phyloP scores from a whole-genome alignment of 2,329 filamentous ascomycete genomes.

The Hymenoscyphus fraxineus region DNA sequence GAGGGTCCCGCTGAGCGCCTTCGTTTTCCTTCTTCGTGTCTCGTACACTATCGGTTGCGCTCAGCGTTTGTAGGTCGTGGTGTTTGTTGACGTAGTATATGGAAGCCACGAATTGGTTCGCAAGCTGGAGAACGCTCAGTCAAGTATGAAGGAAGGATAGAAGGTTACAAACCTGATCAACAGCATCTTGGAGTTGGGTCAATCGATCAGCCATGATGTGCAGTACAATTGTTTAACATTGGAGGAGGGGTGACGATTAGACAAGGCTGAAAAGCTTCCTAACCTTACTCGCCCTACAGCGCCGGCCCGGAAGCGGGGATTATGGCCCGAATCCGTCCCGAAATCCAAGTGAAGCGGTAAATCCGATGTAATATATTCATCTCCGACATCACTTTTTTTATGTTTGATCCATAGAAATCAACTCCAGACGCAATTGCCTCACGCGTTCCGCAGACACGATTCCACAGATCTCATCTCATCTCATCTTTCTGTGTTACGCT shows the following conservation, averaged over 20 bases:
- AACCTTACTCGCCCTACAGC: neutral
- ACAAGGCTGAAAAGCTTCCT: conserved; percentile 14
- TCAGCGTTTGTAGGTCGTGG: conserved; percentile 61
- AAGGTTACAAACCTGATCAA: conserved; percentile 62
- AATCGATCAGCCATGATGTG: conserved; percentile 66
- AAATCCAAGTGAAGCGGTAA: neutral
- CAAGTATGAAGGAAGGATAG: neutral
- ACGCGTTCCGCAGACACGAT: neutral
- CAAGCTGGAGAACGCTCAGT: conserved; percentile 46
- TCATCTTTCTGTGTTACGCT: neutral
- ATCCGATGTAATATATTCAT: conserved; percentile 1
- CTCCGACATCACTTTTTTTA: conserved; percentile 10
- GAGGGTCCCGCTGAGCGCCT: conserved; percentile 20
- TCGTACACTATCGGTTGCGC: conserved; percentile 54
- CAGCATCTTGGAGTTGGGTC: conserved; percentile 79
- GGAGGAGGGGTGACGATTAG: neutral
- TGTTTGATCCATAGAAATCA: neutral
- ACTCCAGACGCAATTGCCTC: neutral
- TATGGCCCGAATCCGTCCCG: neutral
- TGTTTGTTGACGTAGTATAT: conserved; percentile 64
- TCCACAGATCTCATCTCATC: neutral
- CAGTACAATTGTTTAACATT: neutral
- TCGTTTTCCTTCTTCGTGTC: conserved; percentile 49
- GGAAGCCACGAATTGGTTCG: conserved; percentile 64
- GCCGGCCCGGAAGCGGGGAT: neutral